Percentiles rank a stretch among this genome's conserved stretches.
phyloP scores from a whole-genome alignment of 1,284 basidiomycete genomes.

The Marasmius sp. region DNA sequence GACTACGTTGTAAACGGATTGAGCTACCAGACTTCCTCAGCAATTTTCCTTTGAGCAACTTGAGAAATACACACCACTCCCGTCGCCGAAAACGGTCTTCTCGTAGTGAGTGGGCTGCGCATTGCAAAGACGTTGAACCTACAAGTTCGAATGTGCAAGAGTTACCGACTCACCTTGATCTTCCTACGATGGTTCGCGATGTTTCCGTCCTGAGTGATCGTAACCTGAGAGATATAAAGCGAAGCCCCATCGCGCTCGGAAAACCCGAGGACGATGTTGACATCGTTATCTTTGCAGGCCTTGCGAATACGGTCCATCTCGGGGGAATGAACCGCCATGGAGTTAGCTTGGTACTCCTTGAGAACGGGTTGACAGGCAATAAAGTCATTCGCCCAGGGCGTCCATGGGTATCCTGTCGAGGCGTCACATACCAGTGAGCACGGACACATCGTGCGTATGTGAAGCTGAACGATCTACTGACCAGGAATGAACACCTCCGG shows the following conservation, averaged over 20 bases:
- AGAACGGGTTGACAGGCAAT: constrained; percentile 23
- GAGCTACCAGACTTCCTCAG: constrained; percentile 13
- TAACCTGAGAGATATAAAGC: constrained; percentile 31
- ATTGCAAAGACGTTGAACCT: neutral
- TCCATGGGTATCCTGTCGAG: constrained; percentile 29
- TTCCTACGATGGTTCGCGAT: constrained; percentile 32
- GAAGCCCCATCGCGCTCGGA: constrained; percentile 29
- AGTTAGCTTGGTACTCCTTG: constrained; percentile 30
- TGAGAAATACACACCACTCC: constrained; percentile 21
- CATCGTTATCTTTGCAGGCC: constrained; percentile 26
- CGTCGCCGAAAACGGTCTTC: constrained; percentile 30
- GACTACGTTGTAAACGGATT: constrained; percentile 27
- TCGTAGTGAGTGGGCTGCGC: constrained; percentile 28
- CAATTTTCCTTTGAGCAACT: neutral
- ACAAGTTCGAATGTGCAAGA: neutral
- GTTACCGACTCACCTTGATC: constrained; percentile 25
- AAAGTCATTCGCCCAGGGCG: constrained; percentile 31
- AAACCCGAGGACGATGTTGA: constrained; percentile 29
- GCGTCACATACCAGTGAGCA: neutral
- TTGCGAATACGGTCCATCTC: constrained; percentile 31
- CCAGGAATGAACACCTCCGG: constrained; percentile 30
- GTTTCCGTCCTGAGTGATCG: constrained; percentile 28
- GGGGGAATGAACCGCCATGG: constrained; percentile 28
- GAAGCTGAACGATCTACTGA: neutral
- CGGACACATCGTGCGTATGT: neutral